Percentiles rank a stretch among this genome's conserved stretches.
Conservation (phyloP, 2,329 filamentous ascomycete genomes). For the Ophiostoma sp. region DNA sequence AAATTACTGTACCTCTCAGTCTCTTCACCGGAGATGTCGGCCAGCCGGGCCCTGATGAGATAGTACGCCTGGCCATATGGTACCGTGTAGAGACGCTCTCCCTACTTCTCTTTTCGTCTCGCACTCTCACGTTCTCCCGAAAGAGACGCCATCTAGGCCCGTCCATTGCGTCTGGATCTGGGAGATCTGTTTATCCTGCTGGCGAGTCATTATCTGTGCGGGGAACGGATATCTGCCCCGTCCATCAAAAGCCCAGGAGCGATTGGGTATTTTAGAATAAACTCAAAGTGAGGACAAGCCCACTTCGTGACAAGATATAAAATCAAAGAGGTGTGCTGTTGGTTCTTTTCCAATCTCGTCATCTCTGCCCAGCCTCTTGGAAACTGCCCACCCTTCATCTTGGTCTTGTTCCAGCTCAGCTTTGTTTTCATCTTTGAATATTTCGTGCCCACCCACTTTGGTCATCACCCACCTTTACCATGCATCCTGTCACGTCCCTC, state of each 20-base stretch:
- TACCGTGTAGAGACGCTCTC: background rate
- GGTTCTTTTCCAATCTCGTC: background rate
- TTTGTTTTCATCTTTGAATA: background rate
- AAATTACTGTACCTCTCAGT: too few relatives aligned
- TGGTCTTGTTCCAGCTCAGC: background rate
- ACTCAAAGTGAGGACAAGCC: background rate
- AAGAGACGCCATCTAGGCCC: background rate
- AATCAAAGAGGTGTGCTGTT: constrained; percentile 4
- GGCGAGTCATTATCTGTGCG: constrained; percentile 2
- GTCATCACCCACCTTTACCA: background rate
- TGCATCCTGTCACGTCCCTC: constrained; percentile 8
- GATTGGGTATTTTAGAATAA: background rate
- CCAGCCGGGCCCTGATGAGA: background rate
- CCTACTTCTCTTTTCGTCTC: background rate
- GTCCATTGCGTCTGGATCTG: background rate
- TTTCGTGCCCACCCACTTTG: background rate
- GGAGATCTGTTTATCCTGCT: background rate
- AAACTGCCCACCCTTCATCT: background rate
- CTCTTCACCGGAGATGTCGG: background rate
- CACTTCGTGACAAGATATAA: background rate
- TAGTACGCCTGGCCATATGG: background rate
- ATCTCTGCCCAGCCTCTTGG: background rate
- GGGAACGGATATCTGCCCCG: background rate
- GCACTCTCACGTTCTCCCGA: background rate
- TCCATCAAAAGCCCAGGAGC: background rate